Conservation (phyloP, 345 rosid species). For the Durio zibethinus region DNA sequence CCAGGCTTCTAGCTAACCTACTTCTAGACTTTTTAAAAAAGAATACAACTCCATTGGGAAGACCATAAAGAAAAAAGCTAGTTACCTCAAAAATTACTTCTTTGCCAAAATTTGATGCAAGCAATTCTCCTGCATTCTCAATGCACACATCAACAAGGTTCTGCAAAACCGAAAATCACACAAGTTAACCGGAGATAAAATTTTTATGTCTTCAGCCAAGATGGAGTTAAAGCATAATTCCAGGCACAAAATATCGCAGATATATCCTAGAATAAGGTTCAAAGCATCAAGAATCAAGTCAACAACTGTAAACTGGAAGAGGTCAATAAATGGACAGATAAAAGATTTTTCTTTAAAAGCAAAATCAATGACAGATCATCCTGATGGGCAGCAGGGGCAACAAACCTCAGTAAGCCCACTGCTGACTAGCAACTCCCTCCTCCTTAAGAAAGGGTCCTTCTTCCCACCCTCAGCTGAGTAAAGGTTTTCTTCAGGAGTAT, state of each 20-base stretch:
- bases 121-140: conserved; percentile 63
- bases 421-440: conserved; percentile 67
- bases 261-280: background rate
- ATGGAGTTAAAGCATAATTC: background rate
- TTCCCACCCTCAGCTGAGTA: conserved; percentile 51
- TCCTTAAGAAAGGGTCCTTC: conserved; percentile 72
- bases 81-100: conserved; percentile 78
- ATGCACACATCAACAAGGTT: conserved; percentile 58
- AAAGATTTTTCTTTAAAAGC: background rate
- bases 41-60: background rate
- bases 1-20: background rate
- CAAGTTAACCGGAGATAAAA: background rate
- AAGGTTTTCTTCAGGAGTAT: conserved; percentile 29
- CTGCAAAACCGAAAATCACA: conserved; percentile 43
- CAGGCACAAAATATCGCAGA: background rate
- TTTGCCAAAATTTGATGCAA: conserved; percentile 71
- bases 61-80: background rate
- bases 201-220: background rate
- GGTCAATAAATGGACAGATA: background rate
- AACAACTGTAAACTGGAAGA: background rate
- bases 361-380: background rate
- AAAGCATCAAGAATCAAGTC: background rate
- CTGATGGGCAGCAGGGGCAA: background rate
- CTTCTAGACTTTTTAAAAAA: background rate
- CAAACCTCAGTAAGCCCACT: conserved; percentile 93